Evolutionary conservation across 2,329 filamentous ascomycete genomes (phyloP), one percentile per base, ranked within the genome.

Genomic region (Aspergillus sclerotialis): DNA sequence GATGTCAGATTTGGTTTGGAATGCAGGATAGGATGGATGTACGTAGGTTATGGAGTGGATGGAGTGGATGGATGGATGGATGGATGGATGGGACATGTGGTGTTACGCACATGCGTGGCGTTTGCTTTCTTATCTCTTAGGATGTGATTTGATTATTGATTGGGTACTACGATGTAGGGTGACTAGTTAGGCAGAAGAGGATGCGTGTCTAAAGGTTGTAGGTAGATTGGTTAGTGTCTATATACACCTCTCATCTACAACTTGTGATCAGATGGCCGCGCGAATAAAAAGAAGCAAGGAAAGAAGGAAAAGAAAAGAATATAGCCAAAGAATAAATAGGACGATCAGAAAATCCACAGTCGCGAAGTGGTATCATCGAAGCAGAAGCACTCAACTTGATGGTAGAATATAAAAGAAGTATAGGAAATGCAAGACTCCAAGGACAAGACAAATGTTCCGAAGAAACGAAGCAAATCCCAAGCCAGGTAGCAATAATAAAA

Each of bases 311-410:
- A 10, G 11, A 15, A 18, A 30, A 23, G n/a, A 18, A 23, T 21
- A 6, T 16, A 11, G 11, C 15, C 13, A 24, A 24, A 24, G 21
- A 24, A 27, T 27, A 40, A 18, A 23, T 16, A 28, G 38, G 36
- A 30, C 30, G 19, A 28, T 14, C 29, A 21, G 11, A 49, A 45
- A 12, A n/a, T n/a, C n/a, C n/a, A n/a, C n/a, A 39, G 48, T 46
- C 55, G 55, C 55, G 47, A 49, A 55, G 58, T 59, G 56, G 56
- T 59, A 59, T 59, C 56, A 57, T 54, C 49, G 41, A 55, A 56
- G 53, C 48, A 55, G 40, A 48, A 48, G 48, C 46, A 50, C 46
- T 49, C 46, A 37, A 45, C 49, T 43, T 47, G 26, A 41, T 23
- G 19, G 40, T 32, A 33, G 32, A 33, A 32, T 18, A n/a, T 28